A percentile compares a stretch with the other conserved stretches of the same genome.
Conservation (phyloP, 169 alveolate species). For the Neospora caninum region DNA sequence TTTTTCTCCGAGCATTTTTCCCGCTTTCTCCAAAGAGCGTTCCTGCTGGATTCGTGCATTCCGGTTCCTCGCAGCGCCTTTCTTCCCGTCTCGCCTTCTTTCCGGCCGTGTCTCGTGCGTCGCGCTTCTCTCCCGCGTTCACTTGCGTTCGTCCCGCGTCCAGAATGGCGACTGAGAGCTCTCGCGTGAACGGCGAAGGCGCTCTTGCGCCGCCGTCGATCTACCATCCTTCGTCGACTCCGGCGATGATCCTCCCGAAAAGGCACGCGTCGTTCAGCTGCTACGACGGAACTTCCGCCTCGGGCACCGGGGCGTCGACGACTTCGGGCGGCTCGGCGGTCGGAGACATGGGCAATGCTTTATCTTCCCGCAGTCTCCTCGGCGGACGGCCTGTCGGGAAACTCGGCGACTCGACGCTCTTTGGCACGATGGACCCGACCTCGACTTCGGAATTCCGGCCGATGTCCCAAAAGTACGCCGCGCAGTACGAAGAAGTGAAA, state of each 20-base stretch:
- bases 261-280: background rate
- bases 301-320: background rate
- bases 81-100: too few species aligned
- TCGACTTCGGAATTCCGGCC: background rate
- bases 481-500: slow-evolving; percentile 49
- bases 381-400: slow-evolving; percentile 45
- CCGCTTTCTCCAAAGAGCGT: too few species aligned
- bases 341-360: background rate
- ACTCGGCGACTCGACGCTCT: slow-evolving; percentile 41
- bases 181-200: too few species aligned
- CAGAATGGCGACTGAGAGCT: too few species aligned
- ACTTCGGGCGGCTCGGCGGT: background rate
- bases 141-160: too few species aligned
- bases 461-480: slow-evolving; percentile 50
- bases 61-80: too few species aligned
- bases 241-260: background rate
- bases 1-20: too few species aligned
- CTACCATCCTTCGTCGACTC: background rate
- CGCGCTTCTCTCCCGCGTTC: too few species aligned
- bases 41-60: too few species aligned
- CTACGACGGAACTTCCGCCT: slow-evolving; percentile 2
- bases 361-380: background rate
- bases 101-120: too few species aligned
- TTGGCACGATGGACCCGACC: slow-evolving; percentile 22
- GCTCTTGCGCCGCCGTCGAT: background rate